Conservation (phyloP, 345 rosid species). For the Populus ilicifolia region DNA sequence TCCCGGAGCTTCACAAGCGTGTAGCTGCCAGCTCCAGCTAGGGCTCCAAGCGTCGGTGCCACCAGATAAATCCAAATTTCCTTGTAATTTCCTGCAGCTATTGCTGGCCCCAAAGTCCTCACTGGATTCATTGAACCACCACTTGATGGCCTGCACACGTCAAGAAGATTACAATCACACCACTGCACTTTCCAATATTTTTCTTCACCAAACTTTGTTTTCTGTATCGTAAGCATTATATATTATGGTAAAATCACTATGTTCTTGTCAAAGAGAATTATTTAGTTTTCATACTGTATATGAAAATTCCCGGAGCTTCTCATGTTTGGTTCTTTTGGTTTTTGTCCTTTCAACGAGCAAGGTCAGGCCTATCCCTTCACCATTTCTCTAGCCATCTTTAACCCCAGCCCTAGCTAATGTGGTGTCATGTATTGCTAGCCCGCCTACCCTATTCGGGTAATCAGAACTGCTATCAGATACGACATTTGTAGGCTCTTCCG, state of each 20-base stretch:
- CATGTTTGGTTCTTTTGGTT: not conserved
- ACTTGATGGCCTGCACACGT: constrained; percentile 56
- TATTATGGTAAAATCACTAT: too few species aligned
- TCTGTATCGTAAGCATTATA: too few species aligned
- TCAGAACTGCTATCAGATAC: not conserved
- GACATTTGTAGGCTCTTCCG: not conserved
- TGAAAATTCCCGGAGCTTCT: too few species aligned
- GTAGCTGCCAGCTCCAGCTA: constrained; percentile 74
- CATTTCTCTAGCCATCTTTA: too few species aligned
- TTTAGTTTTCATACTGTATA: too few species aligned
- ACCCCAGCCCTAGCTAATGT: too few species aligned
- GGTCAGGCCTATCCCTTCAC: not conserved
- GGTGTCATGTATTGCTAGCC: not conserved
- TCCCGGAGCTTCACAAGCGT: constrained; percentile 73
- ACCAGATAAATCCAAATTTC: constrained; percentile 72
- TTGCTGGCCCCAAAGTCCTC: constrained; percentile 86
- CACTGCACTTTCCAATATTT: not conserved
- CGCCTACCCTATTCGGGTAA: not conserved
- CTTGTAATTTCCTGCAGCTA: constrained; percentile 82
- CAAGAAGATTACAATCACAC: not conserved
- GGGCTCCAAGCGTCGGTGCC: constrained; percentile 87
- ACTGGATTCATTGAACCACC: constrained; percentile 89
- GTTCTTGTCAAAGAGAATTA: too few species aligned
- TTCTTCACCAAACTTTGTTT: too few species aligned
- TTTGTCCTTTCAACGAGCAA: not conserved